Percentiles rank a stretch among this genome's conserved stretches.
Evolutionary conservation across 108 stramenopile genomes (phyloP).

Genomic region (Nitzschia putrida): DNA sequence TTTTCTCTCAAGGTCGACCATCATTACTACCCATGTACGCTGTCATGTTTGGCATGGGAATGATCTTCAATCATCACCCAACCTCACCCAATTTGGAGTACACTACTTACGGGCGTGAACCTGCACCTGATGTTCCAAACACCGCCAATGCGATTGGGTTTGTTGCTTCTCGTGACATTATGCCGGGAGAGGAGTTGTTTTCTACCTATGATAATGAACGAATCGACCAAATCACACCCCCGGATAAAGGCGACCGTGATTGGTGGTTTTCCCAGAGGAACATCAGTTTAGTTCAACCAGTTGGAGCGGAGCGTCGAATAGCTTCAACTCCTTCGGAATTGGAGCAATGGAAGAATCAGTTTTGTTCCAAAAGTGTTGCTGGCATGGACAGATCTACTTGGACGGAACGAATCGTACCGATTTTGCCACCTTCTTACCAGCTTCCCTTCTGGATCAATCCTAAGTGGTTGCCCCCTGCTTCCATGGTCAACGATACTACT

Average conservation of each 20-base stretch:
- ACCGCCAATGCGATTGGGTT: constrained; percentile 36
- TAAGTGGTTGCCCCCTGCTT: constrained; percentile 16
- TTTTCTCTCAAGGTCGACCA: background rate
- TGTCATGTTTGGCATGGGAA: constrained; percentile 38
- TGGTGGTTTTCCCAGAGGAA: constrained; percentile 36
- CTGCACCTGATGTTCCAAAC: constrained; percentile 15
- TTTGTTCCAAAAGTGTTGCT: constrained; percentile 39
- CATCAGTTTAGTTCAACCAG: background rate
- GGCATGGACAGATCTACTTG: constrained; percentile 48
- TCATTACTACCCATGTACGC: constrained; percentile 4
- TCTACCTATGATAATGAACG: constrained; percentile 19
- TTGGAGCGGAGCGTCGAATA: background rate
- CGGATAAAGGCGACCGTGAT: constrained; percentile 15
- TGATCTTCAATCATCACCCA: constrained; percentile 49
- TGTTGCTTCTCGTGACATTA: constrained; percentile 32
- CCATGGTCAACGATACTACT: background rate
- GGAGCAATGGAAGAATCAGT: constrained; percentile 8
- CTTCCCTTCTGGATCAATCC: constrained; percentile 16
- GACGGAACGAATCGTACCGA: constrained; percentile 33
- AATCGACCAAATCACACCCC: constrained; percentile 7
- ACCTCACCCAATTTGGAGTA: constrained; percentile 37
- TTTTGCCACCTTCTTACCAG: constrained; percentile 8
- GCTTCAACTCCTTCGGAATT: background rate
- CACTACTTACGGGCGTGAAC: constrained; percentile 36
- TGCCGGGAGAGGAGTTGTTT: constrained; percentile 45